These are phyloP conservation scores for Colletotrichum tanaceti DNA, from an alignment of 2,329 filamentous ascomycete species.

Conservation along the genomic window DNA sequence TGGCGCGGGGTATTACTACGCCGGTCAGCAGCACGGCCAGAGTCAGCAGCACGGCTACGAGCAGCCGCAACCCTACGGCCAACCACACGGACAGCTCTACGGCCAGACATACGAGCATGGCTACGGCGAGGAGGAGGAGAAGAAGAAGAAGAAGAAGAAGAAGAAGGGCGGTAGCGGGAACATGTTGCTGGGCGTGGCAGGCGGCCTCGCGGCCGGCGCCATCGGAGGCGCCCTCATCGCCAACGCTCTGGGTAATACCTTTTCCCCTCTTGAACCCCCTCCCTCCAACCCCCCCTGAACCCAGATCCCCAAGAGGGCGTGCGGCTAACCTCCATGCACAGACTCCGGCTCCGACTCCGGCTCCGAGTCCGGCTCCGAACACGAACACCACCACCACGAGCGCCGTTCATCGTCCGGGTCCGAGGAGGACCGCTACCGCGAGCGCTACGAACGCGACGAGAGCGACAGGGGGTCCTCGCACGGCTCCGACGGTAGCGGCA, in stretches of 20 bases:
- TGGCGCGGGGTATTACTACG: conserved; percentile 36
- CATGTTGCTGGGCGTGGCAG: conserved; percentile 66
- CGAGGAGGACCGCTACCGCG: conserved; percentile 30
- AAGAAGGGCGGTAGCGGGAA: conserved; percentile 59
- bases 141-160: conserved; percentile 48
- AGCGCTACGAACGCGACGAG: not conserved
- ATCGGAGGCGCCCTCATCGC: conserved; percentile 68
- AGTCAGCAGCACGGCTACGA: conserved; percentile 24
- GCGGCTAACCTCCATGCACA: not conserved
- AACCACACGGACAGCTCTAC: conserved; percentile 8
- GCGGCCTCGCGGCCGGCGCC: conserved; percentile 66
- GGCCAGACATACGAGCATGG: conserved; percentile 30
- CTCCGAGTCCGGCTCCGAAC: conserved; percentile 32
- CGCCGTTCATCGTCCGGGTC: conserved; percentile 34
- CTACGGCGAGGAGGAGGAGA: conserved; percentile 30
- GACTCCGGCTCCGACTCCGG: conserved; percentile 13
- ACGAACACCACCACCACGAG: conserved; percentile 15
- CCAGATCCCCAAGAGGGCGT: too few relatives aligned
- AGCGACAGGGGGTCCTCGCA: not conserved
- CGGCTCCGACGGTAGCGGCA: not conserved
- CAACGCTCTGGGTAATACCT: conserved; percentile 66
- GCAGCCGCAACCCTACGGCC: conserved; percentile 13
- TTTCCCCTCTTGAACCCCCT: not conserved
- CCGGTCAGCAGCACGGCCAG: conserved; percentile 20
- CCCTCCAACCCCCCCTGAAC: too few relatives aligned